Percentiles rank a stretch among this genome's conserved stretches.
phyloP scores from a whole-genome alignment of 2,329 filamentous ascomycete species.

The Xylariaceae sp. region DNA sequence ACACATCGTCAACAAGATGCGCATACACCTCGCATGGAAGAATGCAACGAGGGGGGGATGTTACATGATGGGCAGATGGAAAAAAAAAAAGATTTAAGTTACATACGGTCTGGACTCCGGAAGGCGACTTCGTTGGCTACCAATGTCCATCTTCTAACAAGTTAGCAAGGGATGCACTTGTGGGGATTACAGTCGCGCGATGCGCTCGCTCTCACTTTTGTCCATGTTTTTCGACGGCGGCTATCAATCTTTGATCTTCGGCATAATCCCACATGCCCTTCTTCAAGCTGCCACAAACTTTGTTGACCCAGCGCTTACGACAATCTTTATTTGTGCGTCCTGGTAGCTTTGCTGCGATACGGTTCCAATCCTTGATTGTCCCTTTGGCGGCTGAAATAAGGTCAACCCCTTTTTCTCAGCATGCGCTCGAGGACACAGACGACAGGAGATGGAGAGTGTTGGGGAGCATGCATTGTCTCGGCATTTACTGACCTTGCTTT shows the following conservation, averaged over 20 bases:
- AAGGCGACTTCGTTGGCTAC: background rate
- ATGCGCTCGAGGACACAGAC: too few species aligned
- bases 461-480: too few species aligned
- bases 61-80: too few species aligned
- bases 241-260: background rate
- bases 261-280: background rate
- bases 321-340: background rate
- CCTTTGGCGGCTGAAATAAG: background rate
- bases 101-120: background rate
- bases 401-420: background rate
- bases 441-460: background rate
- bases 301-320: background rate
- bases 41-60: background rate
- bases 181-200: background rate
- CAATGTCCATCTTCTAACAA: background rate
- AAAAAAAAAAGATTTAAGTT: too few species aligned
- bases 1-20: background rate
- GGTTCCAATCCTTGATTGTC: background rate
- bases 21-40: too few species aligned
- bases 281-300: background rate
- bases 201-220: background rate
- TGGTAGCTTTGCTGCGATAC: background rate
- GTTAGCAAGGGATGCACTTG: conserved; percentile 2
- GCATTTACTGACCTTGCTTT: background rate
- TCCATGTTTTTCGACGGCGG: background rate